A percentile compares a stretch with the other conserved stretches of the same genome.
phyloP scores from a whole-genome alignment of 148 eudicot genomes.

The Fagopyrum homotropicum region DNA sequence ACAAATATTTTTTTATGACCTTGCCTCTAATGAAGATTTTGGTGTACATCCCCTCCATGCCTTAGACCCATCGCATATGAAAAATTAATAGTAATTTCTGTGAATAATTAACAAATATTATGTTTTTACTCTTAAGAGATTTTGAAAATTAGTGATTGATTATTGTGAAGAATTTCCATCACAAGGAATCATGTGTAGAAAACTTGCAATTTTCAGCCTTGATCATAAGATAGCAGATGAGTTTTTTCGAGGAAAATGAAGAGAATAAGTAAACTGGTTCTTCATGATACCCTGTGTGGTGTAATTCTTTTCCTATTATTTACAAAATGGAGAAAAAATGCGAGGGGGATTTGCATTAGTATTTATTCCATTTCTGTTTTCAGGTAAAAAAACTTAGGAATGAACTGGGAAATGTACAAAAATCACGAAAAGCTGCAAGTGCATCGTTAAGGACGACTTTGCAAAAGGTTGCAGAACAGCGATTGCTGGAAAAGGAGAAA shows the following conservation, averaged over 20 bases:
- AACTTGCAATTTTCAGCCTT: background rate
- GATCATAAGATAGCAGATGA: background rate
- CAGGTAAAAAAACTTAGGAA: conserved; percentile 74
- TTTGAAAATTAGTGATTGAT: background rate
- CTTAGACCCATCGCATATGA: no score
- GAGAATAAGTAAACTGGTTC: background rate
- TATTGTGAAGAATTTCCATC: background rate
- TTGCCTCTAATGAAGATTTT: background rate
- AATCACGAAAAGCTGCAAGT: conserved; percentile 70
- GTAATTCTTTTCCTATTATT: background rate
- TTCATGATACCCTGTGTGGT: background rate
- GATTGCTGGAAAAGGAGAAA: conserved; percentile 91
- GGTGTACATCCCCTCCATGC: no score
- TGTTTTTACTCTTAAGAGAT: background rate
- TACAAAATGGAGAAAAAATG: background rate
- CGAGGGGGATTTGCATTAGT: background rate
- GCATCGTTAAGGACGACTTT: conserved; percentile 69
- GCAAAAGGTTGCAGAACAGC: conserved; percentile 85
- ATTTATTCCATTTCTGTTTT: background rate
- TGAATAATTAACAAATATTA: background rate
- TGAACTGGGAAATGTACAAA: conserved; percentile 61
- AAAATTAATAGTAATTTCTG: background rate
- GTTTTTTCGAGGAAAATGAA: background rate
- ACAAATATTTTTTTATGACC: background rate
- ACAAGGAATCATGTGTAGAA: background rate